phyloP scores from a whole-genome alignment of 768 basidiomycete genomes.

The Agrocybe chaxingu region DNA sequence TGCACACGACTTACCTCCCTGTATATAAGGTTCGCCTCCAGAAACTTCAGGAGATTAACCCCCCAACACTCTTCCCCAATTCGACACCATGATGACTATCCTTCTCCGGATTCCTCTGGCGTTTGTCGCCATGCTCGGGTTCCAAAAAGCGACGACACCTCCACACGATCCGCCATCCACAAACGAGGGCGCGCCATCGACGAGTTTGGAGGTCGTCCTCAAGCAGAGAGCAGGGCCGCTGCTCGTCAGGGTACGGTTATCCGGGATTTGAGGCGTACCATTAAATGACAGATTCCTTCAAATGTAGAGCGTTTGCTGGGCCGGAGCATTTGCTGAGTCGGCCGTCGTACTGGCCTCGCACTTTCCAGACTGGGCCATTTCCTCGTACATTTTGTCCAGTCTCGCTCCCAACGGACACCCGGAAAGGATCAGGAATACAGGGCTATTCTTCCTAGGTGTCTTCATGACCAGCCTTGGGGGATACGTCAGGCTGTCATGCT shows the following conservation, averaged over 20 bases:
- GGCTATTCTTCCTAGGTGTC: constrained; percentile 33
- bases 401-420: constrained; percentile 22
- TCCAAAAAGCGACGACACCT: constrained; percentile 44
- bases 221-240: constrained; percentile 29
- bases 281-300: neutral
- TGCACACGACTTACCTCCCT: too few relatives aligned
- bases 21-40: neutral
- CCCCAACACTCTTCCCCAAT: too few relatives aligned
- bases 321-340: constrained; percentile 33
- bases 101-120: constrained; percentile 41
- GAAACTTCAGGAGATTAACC: neutral
- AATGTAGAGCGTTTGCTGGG: constrained; percentile 34
- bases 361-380: constrained; percentile 16
- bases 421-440: constrained; percentile 25
- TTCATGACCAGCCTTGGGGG: constrained; percentile 36
- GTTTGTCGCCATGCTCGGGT: constrained; percentile 37
- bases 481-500: constrained; percentile 39
- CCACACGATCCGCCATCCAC: constrained; percentile 36
- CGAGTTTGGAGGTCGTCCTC: constrained; percentile 33
- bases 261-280: neutral
- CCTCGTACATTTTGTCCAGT: constrained; percentile 22
- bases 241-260: constrained; percentile 32
- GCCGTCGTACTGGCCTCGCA: constrained; percentile 31
- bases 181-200: constrained; percentile 31
- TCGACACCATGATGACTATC: constrained; percentile 16